Evolutionary conservation across 345 rosid species (phyloP).

Genomic region (Salix purpurea): DNA sequence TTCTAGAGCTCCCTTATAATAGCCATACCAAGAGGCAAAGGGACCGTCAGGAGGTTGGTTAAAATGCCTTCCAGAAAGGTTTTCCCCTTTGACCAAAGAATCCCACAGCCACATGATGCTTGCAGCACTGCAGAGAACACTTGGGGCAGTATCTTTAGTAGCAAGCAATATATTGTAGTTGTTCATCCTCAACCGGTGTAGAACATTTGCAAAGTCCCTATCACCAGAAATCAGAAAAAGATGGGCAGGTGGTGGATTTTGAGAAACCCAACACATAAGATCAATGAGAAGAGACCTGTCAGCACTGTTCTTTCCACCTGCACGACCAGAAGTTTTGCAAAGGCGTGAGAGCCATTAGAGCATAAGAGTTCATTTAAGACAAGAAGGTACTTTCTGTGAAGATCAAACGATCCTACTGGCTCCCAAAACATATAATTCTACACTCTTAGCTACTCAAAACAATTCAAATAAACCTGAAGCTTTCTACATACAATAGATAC

Average conservation of each 20-base stretch:
- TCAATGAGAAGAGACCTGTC: constrained; percentile 67
- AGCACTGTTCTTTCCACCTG: constrained; percentile 83
- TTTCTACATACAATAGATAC: background rate
- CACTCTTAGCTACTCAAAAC: background rate
- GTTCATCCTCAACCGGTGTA: constrained; percentile 76
- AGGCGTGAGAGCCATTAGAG: constrained; percentile 1
- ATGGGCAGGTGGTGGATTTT: constrained; percentile 93
- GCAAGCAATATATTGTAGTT: constrained; percentile 91
- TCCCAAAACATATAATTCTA: background rate
- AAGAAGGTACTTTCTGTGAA: background rate
- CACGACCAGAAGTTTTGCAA: constrained; percentile 12
- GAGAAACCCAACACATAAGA: constrained; percentile 77
- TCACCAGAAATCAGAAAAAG: constrained; percentile 76
- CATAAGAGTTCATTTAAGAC: background rate
- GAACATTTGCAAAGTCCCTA: constrained; percentile 52
- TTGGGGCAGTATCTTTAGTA: constrained; percentile 34
- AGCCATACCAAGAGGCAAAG: constrained; percentile 88
- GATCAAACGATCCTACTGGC: background rate
- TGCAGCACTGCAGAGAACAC: constrained; percentile 81
- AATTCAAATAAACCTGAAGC: background rate
- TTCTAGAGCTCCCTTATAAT: constrained; percentile 53
- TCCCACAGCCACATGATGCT: constrained; percentile 91
- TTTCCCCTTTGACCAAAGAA: constrained; percentile 46
- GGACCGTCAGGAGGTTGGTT: constrained; percentile 97
- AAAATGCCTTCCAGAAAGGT: constrained; percentile 46